Evolutionary conservation across 1,284 basidiomycete species (phyloP).

Genomic region (Tilletia horrida): DNA sequence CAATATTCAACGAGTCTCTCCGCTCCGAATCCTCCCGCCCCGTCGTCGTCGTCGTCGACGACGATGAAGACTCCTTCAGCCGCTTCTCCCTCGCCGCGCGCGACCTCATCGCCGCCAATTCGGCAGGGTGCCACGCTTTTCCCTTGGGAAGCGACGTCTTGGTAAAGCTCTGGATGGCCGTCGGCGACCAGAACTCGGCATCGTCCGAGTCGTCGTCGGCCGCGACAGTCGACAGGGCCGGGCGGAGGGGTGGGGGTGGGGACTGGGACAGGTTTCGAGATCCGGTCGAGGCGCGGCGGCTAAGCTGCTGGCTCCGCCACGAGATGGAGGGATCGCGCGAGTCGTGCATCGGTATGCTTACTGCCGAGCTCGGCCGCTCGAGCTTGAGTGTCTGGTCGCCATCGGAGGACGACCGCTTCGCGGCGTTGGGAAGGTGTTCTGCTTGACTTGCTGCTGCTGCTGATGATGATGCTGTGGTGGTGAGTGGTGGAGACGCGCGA

Average conservation of each 20-base stretch:
- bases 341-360: not conserved
- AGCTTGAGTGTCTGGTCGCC: no score
- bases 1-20: constrained; percentile 11
- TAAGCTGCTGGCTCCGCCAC: no score
- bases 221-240: constrained; percentile 1
- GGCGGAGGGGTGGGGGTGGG: constrained; percentile 9
- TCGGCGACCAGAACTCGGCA: constrained; percentile 26
- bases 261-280: constrained; percentile 3
- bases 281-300: not conserved
- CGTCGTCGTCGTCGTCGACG: not conserved
- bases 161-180: not conserved
- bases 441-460: no score
- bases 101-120: not conserved
- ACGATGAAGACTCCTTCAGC: constrained; percentile 5
- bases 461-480: no score
- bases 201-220: constrained; percentile 17
- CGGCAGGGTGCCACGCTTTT: not conserved
- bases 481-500: not conserved
- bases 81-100: constrained; percentile 10
- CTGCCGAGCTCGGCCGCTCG: no score
- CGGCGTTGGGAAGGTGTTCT: no score
- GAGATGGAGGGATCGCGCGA: not conserved
- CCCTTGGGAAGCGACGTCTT: constrained; percentile 10
- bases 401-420: no score
- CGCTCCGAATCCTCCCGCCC: not conserved